Evolutionary conservation across 164 flowering plant genomes (phyloP).

Genomic region (Euptelea pleiosperma): DNA sequence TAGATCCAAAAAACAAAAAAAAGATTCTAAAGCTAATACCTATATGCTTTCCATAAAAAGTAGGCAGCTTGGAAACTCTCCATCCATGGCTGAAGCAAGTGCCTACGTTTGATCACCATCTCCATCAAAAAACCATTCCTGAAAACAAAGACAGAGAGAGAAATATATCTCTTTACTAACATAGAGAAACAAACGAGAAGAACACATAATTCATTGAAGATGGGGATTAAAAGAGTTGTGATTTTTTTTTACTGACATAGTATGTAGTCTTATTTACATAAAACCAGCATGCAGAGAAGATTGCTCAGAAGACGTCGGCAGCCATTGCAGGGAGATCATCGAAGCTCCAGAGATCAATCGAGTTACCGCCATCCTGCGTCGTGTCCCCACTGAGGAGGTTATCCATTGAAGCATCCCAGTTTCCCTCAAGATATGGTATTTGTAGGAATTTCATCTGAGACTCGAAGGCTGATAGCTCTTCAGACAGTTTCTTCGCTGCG

Average conservation of each 20-base stretch:
- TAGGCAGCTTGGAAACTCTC: slow-evolving; percentile 15
- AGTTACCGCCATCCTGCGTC: slow-evolving; percentile 52
- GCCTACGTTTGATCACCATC: slow-evolving; percentile 8
- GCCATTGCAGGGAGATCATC: slow-evolving; percentile 53
- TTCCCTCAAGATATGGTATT: slow-evolving; percentile 61
- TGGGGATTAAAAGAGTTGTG: no score
- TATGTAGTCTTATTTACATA: slow-evolving; percentile 59
- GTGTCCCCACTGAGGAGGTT: slow-evolving; percentile 52
- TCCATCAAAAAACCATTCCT: slow-evolving; percentile 29
- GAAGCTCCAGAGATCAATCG: slow-evolving; percentile 79
- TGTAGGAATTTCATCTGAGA: slow-evolving; percentile 66
- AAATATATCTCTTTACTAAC: no score
- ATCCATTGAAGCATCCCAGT: slow-evolving; percentile 66
- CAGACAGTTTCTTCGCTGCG: slow-evolving; percentile 39
- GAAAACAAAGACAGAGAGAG: slow-evolving; percentile 11
- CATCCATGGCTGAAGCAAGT: slow-evolving; percentile 21
- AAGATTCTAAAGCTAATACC: slow-evolving; percentile 5
- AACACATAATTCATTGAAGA: no score
- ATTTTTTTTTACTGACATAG: no score
- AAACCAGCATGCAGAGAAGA: slow-evolving; percentile 17
- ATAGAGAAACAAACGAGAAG: not conserved
- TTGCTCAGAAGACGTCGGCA: slow-evolving; percentile 51
- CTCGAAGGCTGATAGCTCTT: slow-evolving; percentile 70
- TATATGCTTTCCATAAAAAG: slow-evolving; percentile 4
- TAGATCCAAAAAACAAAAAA: slow-evolving; percentile 1